Conservation (phyloP, 108 stramenopile species). For the Nitzschia inconspicua region DNA sequence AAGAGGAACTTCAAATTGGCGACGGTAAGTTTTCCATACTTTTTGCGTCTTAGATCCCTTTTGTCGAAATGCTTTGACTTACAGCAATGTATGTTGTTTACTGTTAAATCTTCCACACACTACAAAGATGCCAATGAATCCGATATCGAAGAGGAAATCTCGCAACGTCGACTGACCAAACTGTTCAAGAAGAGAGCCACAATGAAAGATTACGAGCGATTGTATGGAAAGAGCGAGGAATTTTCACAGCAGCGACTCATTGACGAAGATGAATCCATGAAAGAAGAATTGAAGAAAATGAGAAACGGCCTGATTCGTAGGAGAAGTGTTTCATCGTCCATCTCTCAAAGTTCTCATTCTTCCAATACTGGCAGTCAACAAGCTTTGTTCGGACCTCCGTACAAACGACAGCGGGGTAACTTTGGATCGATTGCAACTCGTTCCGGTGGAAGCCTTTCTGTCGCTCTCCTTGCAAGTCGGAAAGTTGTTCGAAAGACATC, state of each 20-base stretch:
- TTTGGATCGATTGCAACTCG: constrained; percentile 11
- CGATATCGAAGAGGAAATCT: constrained; percentile 69
- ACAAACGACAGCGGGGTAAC: constrained; percentile 4
- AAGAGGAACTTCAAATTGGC: constrained; percentile 43
- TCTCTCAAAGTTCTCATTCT: constrained; percentile 13
- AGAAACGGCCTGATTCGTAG: constrained; percentile 51
- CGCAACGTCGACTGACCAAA: constrained; percentile 80
- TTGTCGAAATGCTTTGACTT: background rate
- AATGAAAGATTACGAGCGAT: constrained; percentile 81
- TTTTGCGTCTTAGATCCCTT: background rate
- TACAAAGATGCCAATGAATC: constrained; percentile 19
- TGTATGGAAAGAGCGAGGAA: constrained; percentile 86
- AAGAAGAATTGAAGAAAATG: constrained; percentile 71
- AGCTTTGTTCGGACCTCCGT: background rate
- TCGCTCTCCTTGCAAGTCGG: constrained; percentile 58
- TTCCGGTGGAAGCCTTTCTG: constrained; percentile 46
- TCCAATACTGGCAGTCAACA: background rate
- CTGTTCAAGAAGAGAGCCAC: constrained; percentile 79
- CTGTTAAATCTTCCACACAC: constrained; percentile 15
- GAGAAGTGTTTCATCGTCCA: constrained; percentile 26
- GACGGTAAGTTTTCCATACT: constrained; percentile 13
- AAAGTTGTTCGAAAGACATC: constrained; percentile 49
- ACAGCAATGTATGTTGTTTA: too few relatives aligned
- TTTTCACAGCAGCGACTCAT: constrained; percentile 81
- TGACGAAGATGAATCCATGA: constrained; percentile 76